Base-by-base conservation (phyloP, 768 basidiomycete species). In the Suillus subalutaceus region DNA sequence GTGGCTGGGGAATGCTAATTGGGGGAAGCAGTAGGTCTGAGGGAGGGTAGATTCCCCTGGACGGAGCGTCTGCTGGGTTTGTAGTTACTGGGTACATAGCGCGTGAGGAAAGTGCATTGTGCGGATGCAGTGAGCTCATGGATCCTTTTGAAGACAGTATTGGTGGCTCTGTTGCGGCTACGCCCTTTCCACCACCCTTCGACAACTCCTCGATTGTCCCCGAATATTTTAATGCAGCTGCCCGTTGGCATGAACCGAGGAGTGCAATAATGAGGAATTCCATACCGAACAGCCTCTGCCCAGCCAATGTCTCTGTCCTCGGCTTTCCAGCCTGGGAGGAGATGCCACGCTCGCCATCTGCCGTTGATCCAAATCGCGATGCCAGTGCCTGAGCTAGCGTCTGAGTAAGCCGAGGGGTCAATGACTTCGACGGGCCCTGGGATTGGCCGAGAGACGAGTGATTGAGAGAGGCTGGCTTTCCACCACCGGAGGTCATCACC, bases 201-300 rank as follows among this genome's bases (percentile, higher is more conserved):
- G 30, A 82, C 73, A 23, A 81, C 75, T 1, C 80, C 79, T 8
- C 63, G 32, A 69, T 81, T 77, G 64, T 77, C 72, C 3, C 75
- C 18, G 18, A 44, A 44, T 15, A 41, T 12, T 41, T 41, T 41
- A 15, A 44, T 20, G 43, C 18, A 44, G 8, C 43, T 44, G 43
- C 43, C 43, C 2, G 7, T 44, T 44, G 43, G 43, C 43, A 18
- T 2, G 7, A 13, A 44, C 16, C 1, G 53, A 55, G 69, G 50
- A 9, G 23, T 55, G 38, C 76, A 13, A 44, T 41, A 15, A 15
- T 68, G 40, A 83, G 79, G 26, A 84, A 68, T 41, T 82, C 73
- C 67, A 85, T 82, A 0, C 81, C 80, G 18, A n/a, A 84, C 69
- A 0, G 80, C 80, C 68, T 85, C 83, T 16, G 82, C 83, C 82